Base-by-base conservation (phyloP, 108 stramenopile species). In the Pseudonitzschia pungens region DNA sequence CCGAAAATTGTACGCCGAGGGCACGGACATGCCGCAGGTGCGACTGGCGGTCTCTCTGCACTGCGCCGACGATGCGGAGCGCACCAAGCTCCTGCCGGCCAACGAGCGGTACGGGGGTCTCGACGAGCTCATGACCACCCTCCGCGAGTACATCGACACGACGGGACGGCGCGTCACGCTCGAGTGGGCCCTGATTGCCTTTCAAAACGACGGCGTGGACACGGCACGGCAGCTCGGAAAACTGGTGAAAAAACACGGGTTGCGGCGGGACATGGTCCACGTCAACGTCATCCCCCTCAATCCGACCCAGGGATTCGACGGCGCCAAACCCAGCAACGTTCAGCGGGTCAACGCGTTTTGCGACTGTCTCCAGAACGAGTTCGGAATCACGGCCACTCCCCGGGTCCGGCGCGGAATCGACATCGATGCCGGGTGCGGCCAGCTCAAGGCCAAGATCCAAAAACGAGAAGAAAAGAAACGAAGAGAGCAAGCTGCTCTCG, bases 381-480 rank as follows among this genome's bases (percentile, higher is more conserved):
- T 86, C 73, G 80, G 91, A 0, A 75, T 96, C 24, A 57, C 81
- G 42, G 83, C 87, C 33, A 96, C 96, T n/a, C 87, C 90, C 7
- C 83, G 97, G 45, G 95, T 97, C 65, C 86, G 98, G 64, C 79
- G 98, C n/a, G 98, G 98, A 18, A 97, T 99, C 71, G 98, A 99
- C 83, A 97, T 99, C 69, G 87, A 97, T 74, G 98, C 98, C 41
- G 98, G 98, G 28, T 99, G 98, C 84, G 98, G 98, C 10, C 98
- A 99, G 74, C 87, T 99, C 53, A 98, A 77, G 15, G 69, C 87
- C 22, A 82, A 91, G 27, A 81, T 94, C 85, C 53, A 84, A 22
- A 87, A 87, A 69, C 29, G 67, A 86, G 60, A 77, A 81, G 27
- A 48, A 48, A 18, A 48, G 45, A 14, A 48, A 48, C 36, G 0